Evolutionary conservation across 2,329 filamentous ascomycete genomes (phyloP).

Genomic region (Pseudocercospora eumusae): DNA sequence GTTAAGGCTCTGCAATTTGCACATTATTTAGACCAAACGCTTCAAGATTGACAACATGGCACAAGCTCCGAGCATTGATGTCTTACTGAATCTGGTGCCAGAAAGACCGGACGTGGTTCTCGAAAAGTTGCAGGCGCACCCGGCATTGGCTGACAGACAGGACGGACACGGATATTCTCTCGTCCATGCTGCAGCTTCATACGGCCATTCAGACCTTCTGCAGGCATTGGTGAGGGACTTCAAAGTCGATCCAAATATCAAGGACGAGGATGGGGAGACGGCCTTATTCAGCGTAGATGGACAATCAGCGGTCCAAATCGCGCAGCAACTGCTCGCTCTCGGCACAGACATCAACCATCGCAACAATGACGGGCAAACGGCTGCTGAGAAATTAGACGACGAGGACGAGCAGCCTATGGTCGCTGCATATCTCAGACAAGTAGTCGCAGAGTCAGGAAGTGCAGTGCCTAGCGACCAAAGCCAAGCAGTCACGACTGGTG

Average conservation of each 20-base stretch:
- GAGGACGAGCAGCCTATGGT: conserved; percentile 79
- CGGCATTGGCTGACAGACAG: conserved; percentile 73
- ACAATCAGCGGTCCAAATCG: conserved; percentile 64
- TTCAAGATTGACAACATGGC: conserved; percentile 30
- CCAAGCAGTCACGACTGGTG: conserved; percentile 1
- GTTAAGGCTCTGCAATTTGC: not conserved
- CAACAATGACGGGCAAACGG: conserved; percentile 76
- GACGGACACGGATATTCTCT: conserved; percentile 94
- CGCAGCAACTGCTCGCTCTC: conserved; percentile 76
- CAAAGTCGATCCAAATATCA: conserved; percentile 74
- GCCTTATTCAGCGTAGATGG: conserved; percentile 87
- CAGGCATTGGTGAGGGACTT: conserved; percentile 74
- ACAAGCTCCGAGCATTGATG: conserved; percentile 45
- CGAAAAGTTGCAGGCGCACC: conserved; percentile 70
- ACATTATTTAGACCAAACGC: not conserved
- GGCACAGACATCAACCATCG: conserved; percentile 65
- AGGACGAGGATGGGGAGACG: conserved; percentile 89
- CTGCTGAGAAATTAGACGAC: conserved; percentile 73
- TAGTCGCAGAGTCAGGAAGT: conserved; percentile 12
- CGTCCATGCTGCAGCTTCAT: conserved; percentile 88
- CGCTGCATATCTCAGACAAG: conserved; percentile 65
- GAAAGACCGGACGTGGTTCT: conserved; percentile 76
- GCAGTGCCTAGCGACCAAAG: not conserved
- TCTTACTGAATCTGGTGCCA: conserved; percentile 64
- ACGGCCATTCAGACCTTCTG: conserved; percentile 81